Conservation (phyloP, 768 basidiomycete genomes). For the Tricholoma furcatifolium region DNA sequence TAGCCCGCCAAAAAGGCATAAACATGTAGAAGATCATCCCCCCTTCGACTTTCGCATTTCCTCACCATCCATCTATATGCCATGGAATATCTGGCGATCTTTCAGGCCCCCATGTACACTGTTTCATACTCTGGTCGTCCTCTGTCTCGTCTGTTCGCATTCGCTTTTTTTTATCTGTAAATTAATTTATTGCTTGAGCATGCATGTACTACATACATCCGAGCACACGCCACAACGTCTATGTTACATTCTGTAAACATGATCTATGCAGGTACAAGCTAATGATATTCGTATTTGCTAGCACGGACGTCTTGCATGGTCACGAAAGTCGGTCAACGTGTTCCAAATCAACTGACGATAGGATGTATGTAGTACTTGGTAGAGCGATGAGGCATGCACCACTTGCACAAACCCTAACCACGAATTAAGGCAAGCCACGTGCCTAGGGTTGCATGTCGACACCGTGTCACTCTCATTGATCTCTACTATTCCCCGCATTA, state of each 20-base stretch:
- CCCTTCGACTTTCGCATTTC: constrained; percentile 4
- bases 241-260: constrained; percentile 24
- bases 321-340: too few species aligned
- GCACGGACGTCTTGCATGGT: too few species aligned
- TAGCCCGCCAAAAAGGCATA: constrained; percentile 30
- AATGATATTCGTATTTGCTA: constrained; percentile 10
- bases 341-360: too few species aligned
- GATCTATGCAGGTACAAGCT: not conserved
- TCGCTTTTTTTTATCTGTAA: constrained; percentile 30
- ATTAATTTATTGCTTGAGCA: constrained; percentile 37
- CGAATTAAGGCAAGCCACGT: too few species aligned
- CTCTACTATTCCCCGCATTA: too few species aligned
- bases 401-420: too few species aligned
- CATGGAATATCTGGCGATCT: constrained; percentile 1
- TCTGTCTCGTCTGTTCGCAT: constrained; percentile 6
- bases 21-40: constrained; percentile 5
- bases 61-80: constrained; percentile 3
- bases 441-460: not conserved
- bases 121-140: not conserved
- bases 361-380: too few species aligned
- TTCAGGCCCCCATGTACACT: constrained; percentile 8
- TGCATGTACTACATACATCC: constrained; percentile 16
- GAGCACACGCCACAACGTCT: constrained; percentile 11
- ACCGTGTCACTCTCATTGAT: too few species aligned
- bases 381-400: too few species aligned